Percentiles rank a stretch among this genome's conserved stretches.
Conservation (phyloP, 2,329 filamentous ascomycete genomes). For the Claviceps maximensis region DNA sequence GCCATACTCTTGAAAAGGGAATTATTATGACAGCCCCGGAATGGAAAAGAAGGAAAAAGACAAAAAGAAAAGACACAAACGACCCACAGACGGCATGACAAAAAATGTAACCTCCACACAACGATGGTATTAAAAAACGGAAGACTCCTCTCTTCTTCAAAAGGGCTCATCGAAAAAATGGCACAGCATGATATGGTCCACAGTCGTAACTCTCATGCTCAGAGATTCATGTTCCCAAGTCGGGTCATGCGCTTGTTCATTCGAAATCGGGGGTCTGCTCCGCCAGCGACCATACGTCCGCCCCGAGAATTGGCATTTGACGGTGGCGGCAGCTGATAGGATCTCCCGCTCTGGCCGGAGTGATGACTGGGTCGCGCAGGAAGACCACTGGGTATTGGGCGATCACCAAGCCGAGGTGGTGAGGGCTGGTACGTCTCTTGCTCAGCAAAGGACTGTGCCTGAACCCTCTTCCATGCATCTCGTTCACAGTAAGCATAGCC, state of each 20-base stretch:
- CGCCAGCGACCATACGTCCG: constrained; percentile 6
- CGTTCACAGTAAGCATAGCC: constrained; percentile 74
- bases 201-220: neutral
- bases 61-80: no score
- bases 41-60: no score
- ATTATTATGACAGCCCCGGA: no score
- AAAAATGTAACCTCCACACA: no score
- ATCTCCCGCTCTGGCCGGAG: constrained; percentile 5
- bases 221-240: constrained; percentile 24
- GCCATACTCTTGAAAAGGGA: no score
- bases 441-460: constrained; percentile 15
- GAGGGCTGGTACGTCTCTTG: constrained; percentile 7
- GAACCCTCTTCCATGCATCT: constrained; percentile 54
- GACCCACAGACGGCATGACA: no score
- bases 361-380: constrained; percentile 11
- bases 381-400: constrained; percentile 12
- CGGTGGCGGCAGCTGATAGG: neutral
- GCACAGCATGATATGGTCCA: neutral
- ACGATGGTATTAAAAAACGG: no score
- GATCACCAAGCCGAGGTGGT: constrained; percentile 7
- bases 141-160: no score
- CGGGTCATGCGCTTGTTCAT: constrained; percentile 53
- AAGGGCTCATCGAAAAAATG: no score
- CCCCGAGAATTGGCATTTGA: constrained; percentile 5
- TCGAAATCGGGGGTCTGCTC: constrained; percentile 20